phyloP scores from a whole-genome alignment of 352 stramenopile genomes.

The Pythium phragmitis region DNA sequence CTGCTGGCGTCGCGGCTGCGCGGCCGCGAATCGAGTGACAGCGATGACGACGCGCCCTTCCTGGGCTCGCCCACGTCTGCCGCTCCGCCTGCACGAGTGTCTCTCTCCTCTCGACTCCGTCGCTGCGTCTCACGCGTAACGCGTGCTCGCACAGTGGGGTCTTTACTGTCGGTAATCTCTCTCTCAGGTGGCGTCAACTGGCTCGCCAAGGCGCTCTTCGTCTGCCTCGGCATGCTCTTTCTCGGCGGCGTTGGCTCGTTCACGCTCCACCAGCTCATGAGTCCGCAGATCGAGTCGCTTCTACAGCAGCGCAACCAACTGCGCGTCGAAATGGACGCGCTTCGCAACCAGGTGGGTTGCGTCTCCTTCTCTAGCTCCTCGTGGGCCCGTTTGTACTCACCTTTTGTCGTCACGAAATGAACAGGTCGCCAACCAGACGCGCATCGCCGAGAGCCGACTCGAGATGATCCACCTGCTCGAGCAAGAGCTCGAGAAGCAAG shows the following conservation, averaged over 20 bases:
- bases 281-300: slow-evolving; percentile 69
- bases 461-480: slow-evolving; percentile 76
- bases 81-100: neutral
- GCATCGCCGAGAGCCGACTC: slow-evolving; percentile 59
- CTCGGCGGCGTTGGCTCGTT: slow-evolving; percentile 63
- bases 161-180: slow-evolving; percentile 5
- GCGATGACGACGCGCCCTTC: slow-evolving; percentile 19
- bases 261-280: slow-evolving; percentile 74
- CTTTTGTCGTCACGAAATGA: neutral
- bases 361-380: neutral
- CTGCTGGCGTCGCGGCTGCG: slow-evolving; percentile 4
- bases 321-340: slow-evolving; percentile 45
- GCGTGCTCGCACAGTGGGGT: neutral
- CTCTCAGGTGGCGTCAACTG: slow-evolving; percentile 30
- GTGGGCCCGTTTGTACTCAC: neutral
- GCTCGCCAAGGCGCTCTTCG: slow-evolving; percentile 41
- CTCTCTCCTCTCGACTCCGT: neutral
- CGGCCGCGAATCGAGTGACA: slow-evolving; percentile 11
- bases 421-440: slow-evolving; percentile 67
- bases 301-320: slow-evolving; percentile 53
- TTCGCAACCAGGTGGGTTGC: slow-evolving; percentile 46
- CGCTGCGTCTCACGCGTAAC: slow-evolving; percentile 12
- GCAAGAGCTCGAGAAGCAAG: slow-evolving; percentile 63
- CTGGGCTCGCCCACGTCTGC: neutral
- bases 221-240: slow-evolving; percentile 56